These are phyloP conservation scores for Cantharellus cinnabarinus DNA, from an alignment of 768 basidiomycete genomes.

Conservation along the genomic window DNA sequence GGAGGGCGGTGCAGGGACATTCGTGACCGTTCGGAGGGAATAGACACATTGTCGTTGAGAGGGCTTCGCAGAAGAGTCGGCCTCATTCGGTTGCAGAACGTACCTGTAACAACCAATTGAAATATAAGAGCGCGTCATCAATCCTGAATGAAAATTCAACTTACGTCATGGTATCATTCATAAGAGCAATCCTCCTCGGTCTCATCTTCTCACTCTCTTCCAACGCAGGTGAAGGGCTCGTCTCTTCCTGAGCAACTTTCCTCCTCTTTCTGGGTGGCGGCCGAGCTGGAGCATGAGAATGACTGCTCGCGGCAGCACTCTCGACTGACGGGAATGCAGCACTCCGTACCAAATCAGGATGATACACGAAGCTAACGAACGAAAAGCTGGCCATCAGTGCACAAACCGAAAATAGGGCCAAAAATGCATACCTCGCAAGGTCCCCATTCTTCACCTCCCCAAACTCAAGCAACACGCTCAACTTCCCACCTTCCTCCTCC, in stretches of 20 bases:
- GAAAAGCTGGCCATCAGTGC: neutral
- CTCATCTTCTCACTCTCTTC: neutral
- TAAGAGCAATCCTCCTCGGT: conserved; percentile 2
- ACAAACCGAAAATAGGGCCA: neutral
- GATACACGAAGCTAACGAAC: conserved; percentile 7
- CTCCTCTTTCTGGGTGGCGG: conserved; percentile 1
- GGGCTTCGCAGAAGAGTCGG: neutral
- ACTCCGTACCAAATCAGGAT: conserved; percentile 1
- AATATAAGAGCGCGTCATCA: neutral
- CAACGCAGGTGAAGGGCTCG: neutral
- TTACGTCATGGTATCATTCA: neutral
- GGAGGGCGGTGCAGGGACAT: neutral
- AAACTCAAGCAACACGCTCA: conserved; percentile 7
- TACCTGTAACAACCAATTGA: neutral
- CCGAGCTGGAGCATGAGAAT: neutral
- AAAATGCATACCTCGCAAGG: neutral
- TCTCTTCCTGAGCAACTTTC: neutral
- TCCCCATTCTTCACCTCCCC: neutral
- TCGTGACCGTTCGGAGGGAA: neutral
- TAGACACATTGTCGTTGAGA: neutral
- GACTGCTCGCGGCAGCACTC: neutral
- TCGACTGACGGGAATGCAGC: conserved; percentile 1
- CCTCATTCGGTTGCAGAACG: neutral
- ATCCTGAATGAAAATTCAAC: too few relatives aligned
- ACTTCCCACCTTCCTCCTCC: conserved; percentile 7